A percentile compares a stretch with the other conserved stretches of the same genome.
Conservation (phyloP, 306 rosid genomes). For the Styphnolobium japonicum region DNA sequence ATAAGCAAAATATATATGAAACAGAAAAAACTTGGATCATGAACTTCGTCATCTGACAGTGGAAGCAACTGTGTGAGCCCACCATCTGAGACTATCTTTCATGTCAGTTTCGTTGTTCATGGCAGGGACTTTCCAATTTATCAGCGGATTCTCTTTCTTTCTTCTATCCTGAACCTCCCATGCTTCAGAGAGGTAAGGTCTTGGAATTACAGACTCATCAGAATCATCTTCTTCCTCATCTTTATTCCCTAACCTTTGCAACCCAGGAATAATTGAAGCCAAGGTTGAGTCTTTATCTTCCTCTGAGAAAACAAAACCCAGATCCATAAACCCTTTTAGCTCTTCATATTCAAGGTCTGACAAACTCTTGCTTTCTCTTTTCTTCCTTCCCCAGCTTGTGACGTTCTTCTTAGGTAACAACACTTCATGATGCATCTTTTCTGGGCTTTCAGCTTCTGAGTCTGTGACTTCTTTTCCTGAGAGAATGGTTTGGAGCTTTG, state of each 20-base stretch:
- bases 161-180: conserved; percentile 62
- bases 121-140: conserved; percentile 71
- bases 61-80: conserved; percentile 96
- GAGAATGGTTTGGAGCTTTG: conserved; percentile 49
- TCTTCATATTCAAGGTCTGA: conserved; percentile 86
- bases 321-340: conserved; percentile 92
- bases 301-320: conserved; percentile 87
- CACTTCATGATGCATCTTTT: not conserved
- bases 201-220: conserved; percentile 36
- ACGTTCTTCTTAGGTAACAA: conserved; percentile 21
- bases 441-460: conserved; percentile 23
- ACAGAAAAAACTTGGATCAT: not conserved
- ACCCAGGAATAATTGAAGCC: conserved; percentile 78
- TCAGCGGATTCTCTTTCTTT: conserved; percentile 44
- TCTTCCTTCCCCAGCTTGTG: conserved; percentile 17
- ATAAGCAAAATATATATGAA: not conserved
- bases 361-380: conserved; percentile 62
- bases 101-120: conserved; percentile 54
- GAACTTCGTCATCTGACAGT: conserved; percentile 58
- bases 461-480: conserved; percentile 55
- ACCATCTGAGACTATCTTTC: conserved; percentile 67
- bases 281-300: conserved; percentile 76
- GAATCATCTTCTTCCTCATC: not conserved
- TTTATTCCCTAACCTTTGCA: conserved; percentile 64
- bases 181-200: conserved; percentile 91